phyloP scores from a whole-genome alignment of 768 basidiomycete genomes.

The Xerocomellus chrysenteron region DNA sequence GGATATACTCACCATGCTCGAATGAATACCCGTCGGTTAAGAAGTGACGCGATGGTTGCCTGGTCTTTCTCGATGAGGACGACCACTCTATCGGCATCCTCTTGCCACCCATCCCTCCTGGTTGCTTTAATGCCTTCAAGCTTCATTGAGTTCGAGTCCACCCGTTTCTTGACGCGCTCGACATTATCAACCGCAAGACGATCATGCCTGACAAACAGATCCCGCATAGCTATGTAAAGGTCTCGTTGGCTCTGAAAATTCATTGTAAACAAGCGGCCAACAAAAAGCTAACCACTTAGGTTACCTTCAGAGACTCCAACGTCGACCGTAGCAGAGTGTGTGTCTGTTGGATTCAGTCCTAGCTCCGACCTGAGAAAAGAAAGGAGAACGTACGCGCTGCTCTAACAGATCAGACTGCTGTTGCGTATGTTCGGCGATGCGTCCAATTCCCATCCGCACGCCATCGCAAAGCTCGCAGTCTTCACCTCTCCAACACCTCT shows the following conservation, averaged over 20 bases:
- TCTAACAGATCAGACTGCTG: slow-evolving; percentile 74
- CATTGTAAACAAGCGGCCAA: slow-evolving; percentile 9
- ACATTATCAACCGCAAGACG: slow-evolving; percentile 88
- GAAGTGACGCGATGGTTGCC: slow-evolving; percentile 67
- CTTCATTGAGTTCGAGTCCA: slow-evolving; percentile 73
- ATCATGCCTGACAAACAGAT: slow-evolving; percentile 84
- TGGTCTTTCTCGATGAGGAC: slow-evolving; percentile 83
- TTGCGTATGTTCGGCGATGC: slow-evolving; percentile 66
- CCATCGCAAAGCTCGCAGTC: slow-evolving; percentile 80
- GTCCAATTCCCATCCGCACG: slow-evolving; percentile 70
- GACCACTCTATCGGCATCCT: slow-evolving; percentile 76
- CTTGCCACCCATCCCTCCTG: slow-evolving; percentile 82
- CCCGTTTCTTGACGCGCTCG: slow-evolving; percentile 82
- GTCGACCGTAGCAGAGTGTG: slow-evolving; percentile 62
- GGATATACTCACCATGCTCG: slow-evolving; percentile 66
- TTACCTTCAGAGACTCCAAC: slow-evolving; percentile 75
- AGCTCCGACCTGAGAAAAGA: not conserved
- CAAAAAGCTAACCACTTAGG: not conserved
- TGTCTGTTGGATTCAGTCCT: slow-evolving; percentile 43
- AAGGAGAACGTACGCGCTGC: slow-evolving; percentile 52
- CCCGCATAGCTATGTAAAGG: slow-evolving; percentile 82
- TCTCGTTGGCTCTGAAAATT: slow-evolving; percentile 67
- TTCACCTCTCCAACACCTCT: slow-evolving; percentile 81
- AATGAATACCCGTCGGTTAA: slow-evolving; percentile 83
- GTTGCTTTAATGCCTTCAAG: slow-evolving; percentile 69